Evolutionary conservation across 257 asterid genomes (phyloP), one percentile per base, ranked within the genome.

Genomic region (Ligustrum vulgare): DNA sequence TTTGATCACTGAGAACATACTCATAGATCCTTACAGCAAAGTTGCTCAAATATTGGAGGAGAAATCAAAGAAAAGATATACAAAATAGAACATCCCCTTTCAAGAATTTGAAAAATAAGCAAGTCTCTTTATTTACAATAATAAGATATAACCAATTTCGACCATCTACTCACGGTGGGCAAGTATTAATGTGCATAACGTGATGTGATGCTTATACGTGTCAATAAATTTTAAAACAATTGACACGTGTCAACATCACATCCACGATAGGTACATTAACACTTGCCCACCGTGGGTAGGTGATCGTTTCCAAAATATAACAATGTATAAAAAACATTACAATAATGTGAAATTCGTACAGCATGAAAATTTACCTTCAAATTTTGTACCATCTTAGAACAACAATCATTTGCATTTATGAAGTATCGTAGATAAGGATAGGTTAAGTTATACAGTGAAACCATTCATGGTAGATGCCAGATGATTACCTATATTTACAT

Each of bases 371-470:
- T 64, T 72, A 90, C 98, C 97, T 92, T 71, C 6, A 78, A 77
- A 77, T 90, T 85, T 62, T 98, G 87, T 18, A 11, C 33, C 43
- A 70, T 35, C 36, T 80, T 81, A 69, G 98, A 89, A 98, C 98
- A 94, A 84, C 99, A 92, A 85, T 94, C 99, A 83, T 94, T 97
- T 94, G 96, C 82, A 75, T 81, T 58, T 83, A 83, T 31, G 68
- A 70, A 66, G 77, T 16, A 49, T 64, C 83, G 72, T 47, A 71
- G 64, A 28, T 79, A 72, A 71, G 64, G 54, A 65, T 62, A 71
- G 28, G 45, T 66, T 28, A 66, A 68, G 60, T n/a, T 41, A 73
- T 3, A 56, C 12, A 22, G 43, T 31, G 72, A 72, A 67, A 69
- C 32, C 71, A 63, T 49, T 11, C 66, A 22, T 47, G 35, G 73